Percentiles rank a stretch among this genome's conserved stretches.
Evolutionary conservation across 2,329 filamentous ascomycete species (phyloP).

Genomic region (Colletotrichum sp.): DNA sequence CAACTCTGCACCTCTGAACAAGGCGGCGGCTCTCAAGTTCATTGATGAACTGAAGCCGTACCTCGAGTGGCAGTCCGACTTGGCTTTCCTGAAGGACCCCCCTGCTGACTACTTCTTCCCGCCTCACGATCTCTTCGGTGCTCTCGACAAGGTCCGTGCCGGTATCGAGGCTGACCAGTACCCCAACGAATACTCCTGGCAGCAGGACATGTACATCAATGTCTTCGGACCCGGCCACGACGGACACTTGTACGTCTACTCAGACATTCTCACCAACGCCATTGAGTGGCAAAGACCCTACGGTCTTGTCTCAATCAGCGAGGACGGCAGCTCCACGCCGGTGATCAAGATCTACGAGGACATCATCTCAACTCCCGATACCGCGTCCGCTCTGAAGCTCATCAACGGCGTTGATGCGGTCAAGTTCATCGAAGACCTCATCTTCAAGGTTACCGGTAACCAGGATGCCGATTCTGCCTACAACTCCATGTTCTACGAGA

Average conservation of each 20-base stretch:
- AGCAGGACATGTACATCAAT: constrained; percentile 39
- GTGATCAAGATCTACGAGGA: constrained; percentile 53
- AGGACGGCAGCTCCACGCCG: constrained; percentile 35
- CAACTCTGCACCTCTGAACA: constrained; percentile 39
- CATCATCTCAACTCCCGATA: constrained; percentile 29
- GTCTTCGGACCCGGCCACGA: constrained; percentile 42
- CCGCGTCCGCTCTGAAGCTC: constrained; percentile 22
- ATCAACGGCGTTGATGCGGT: constrained; percentile 30
- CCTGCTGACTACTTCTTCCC: constrained; percentile 55
- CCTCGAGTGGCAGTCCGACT: constrained; percentile 51
- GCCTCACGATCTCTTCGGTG: constrained; percentile 39
- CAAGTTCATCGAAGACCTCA: constrained; percentile 24
- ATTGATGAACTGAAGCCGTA: constrained; percentile 42
- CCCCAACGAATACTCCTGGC: constrained; percentile 43
- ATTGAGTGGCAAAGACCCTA: constrained; percentile 37
- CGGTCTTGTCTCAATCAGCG: constrained; percentile 44
- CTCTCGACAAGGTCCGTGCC: constrained; percentile 33
- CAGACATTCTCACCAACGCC: constrained; percentile 40
- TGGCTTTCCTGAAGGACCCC: constrained; percentile 53
- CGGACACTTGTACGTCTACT: constrained; percentile 44
- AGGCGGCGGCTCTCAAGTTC: constrained; percentile 34
- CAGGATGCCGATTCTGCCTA: constrained; percentile 34
- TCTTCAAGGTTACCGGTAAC: constrained; percentile 19
- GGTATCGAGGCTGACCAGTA: constrained; percentile 38
- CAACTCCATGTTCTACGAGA: constrained; percentile 41